Conservation (phyloP, 768 basidiomycete genomes). For the Suillus decipiens region DNA sequence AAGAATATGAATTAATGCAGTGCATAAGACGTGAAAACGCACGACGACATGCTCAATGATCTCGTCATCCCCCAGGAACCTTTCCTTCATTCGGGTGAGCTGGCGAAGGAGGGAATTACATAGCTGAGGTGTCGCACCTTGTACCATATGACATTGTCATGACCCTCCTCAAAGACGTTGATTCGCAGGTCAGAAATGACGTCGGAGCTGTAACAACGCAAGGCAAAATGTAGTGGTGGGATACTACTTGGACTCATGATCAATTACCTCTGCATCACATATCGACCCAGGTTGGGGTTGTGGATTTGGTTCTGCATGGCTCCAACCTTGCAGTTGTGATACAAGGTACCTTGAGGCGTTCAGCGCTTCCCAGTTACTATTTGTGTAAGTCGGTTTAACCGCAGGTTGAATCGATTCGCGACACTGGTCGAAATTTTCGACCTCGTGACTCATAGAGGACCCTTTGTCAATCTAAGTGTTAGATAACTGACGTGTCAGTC, state of each 20-base stretch:
- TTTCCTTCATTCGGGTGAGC: conserved; percentile 52
- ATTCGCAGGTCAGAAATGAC: conserved; percentile 70
- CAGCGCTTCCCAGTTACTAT: not conserved
- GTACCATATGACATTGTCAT: conserved; percentile 67
- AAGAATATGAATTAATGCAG: not conserved
- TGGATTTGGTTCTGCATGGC: conserved; percentile 22
- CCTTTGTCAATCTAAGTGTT: too few relatives aligned
- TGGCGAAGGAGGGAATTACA: not conserved
- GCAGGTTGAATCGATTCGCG: too few relatives aligned
- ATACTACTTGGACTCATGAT: conserved; percentile 4
- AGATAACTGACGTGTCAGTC: too few relatives aligned
- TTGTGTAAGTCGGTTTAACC: not conserved
- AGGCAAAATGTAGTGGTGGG: not conserved
- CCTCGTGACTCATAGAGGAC: too few relatives aligned
- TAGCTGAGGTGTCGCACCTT: conserved; percentile 49
- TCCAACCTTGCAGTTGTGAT: not conserved
- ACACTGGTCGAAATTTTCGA: too few relatives aligned
- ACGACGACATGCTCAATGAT: conserved; percentile 77
- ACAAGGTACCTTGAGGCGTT: not conserved
- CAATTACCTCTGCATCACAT: conserved; percentile 32
- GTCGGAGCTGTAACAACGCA: conserved; percentile 56
- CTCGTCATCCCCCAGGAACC: conserved; percentile 70
- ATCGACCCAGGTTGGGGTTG: conserved; percentile 33
- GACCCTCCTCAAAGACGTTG: conserved; percentile 59
- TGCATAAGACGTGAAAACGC: conserved; percentile 28